Base-by-base conservation (phyloP, 352 stramenopile genomes). In the Phytophthora ohioensis region DNA sequence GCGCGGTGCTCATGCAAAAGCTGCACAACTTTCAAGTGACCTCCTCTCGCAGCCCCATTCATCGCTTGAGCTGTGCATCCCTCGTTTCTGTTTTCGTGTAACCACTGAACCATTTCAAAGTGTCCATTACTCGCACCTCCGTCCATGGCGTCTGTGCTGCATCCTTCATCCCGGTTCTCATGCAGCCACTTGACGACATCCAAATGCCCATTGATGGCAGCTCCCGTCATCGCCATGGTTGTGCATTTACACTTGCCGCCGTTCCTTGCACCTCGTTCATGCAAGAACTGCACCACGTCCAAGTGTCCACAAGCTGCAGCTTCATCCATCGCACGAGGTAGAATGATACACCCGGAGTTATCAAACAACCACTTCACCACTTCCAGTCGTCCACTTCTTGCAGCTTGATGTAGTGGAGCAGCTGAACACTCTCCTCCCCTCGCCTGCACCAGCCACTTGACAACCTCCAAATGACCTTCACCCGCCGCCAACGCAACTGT, bases 371-470 rank as follows among this genome's bases (percentile, higher is more conserved):
- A 74, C 54, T 62, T 12, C 21, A 74, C 64, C 21, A 71, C 48
- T 15, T 67, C 30, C 35, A 77, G 8, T 17, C 53, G 41, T 1
- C 70, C 70, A 47, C 36, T 38, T 4, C 65, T 71, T 5, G 65
- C 70, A 5, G 64, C 65, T 62, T 77, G 54, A n/a, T 70, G 64
- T 43, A 77, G 55, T 6, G 70, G 64, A 43, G 57, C 53, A 17
- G 70, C 58, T 1, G 70, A 77, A 36, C 64, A 77, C n/a, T 74
- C 65, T 35, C 64, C 70, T n/a, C 64, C 64, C 65, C 70, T 67
- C 8, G 53, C 58, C 15, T 47, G 2, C 32, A 74, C 64, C 6
- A 77, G 42, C 70, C 64, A 71, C 59, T 71, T 57, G 32, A 77
- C 64, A n/a, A 64, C 61, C n/a, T 64, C 48, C 53, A 74, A 56